phyloP scores from a whole-genome alignment of 768 basidiomycete species.

The Tulasnella calospora region DNA sequence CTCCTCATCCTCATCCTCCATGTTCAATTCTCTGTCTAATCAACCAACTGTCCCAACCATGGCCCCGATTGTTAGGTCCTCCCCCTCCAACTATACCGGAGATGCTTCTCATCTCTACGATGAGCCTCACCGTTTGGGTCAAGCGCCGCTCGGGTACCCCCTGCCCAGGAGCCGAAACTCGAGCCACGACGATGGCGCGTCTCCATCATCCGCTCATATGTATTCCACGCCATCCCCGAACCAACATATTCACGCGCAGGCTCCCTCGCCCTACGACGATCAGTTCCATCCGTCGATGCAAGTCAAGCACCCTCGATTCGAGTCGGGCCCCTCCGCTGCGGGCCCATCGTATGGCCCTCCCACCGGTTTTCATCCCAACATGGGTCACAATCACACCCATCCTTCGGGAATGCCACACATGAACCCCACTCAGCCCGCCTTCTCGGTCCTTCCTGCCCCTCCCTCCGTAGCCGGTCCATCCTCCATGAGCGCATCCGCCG shows the following conservation, averaged over 20 bases:
- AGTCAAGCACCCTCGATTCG: conserved; percentile 14
- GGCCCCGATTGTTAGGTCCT: neutral
- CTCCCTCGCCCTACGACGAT: neutral
- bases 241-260: neutral
- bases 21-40: neutral
- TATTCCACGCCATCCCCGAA: conserved; percentile 12
- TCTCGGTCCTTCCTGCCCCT: neutral
- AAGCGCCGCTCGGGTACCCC: neutral
- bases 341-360: neutral
- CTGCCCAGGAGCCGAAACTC: neutral
- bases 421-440: neutral
- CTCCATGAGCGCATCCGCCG: neutral
- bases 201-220: neutral
- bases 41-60: neutral
- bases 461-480: neutral
- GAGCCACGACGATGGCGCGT: neutral
- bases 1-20: neutral
- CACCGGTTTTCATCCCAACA: neutral
- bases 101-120: neutral
- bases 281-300: neutral
- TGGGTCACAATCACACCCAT: neutral
- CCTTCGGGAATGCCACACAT: neutral
- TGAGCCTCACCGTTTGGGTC: neutral
- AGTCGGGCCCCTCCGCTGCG: neutral
- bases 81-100: neutral